These are phyloP conservation scores for Allantophomopsis cytisporea DNA, from an alignment of 2,329 filamentous ascomycete genomes.

Conservation along the genomic window DNA sequence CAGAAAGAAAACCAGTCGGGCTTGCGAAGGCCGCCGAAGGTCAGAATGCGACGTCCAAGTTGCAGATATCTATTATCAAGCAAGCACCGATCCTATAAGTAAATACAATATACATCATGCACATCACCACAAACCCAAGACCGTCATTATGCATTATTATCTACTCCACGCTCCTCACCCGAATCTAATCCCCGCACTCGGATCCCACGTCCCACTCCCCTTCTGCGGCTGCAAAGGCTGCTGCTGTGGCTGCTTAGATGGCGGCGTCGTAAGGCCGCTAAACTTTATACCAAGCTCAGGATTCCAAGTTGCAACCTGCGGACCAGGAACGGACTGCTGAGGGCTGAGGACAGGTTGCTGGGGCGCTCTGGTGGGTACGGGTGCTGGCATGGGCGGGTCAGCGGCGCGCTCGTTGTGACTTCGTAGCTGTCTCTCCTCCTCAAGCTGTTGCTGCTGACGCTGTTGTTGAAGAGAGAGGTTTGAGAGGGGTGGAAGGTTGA, in stretches of 20 bases:
- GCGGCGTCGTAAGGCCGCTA: constrained; percentile 26
- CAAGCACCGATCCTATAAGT: too few species aligned
- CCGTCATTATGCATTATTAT: too few species aligned
- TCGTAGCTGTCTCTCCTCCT: constrained; percentile 5
- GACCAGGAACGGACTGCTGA: constrained; percentile 22
- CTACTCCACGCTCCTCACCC: constrained; percentile 5
- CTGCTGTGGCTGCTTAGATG: neutral
- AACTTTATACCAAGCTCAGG: constrained; percentile 76
- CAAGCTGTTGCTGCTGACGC: constrained; percentile 12
- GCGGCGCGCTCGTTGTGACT: constrained; percentile 6
- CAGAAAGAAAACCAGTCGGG: too few species aligned
- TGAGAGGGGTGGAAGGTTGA: constrained; percentile 4
- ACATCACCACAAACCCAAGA: too few species aligned
- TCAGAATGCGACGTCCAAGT: too few species aligned
- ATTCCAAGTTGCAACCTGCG: constrained; percentile 53
- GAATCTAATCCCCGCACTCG: constrained; percentile 15
- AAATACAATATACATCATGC: too few species aligned
- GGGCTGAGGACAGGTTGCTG: constrained; percentile 25
- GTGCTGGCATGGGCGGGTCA: constrained; percentile 27
- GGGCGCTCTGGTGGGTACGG: constrained; percentile 36
- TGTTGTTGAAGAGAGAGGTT: constrained; percentile 10
- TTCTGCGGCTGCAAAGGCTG: constrained; percentile 2
- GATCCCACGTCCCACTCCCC: constrained; percentile 12
- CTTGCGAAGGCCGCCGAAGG: too few species aligned
- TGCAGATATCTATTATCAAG: too few species aligned